These are phyloP conservation scores for Millerozyma acaciae DNA, from an alignment of 805 yeast species.

Conservation along the genomic window DNA sequence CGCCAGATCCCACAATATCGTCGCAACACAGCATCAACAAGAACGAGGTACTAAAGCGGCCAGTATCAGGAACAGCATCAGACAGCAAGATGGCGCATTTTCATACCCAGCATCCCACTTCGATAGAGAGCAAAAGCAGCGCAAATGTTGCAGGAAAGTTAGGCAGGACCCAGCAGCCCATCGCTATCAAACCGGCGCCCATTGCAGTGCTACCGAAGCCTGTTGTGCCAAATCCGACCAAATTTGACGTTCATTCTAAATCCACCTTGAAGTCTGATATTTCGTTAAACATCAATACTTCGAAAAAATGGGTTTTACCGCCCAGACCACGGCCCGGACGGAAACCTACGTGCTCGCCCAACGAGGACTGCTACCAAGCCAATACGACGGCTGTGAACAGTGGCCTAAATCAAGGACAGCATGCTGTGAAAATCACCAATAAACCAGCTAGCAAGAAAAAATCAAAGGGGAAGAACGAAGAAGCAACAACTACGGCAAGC, in stretches of 20 bases:
- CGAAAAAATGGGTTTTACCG: conserved; percentile 38
- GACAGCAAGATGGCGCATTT: no score
- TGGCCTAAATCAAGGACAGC: background rate
- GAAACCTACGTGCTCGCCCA: conserved; percentile 22
- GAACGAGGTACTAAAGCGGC: no score
- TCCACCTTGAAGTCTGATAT: conserved; percentile 13
- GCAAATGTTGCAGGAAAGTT: conserved; percentile 23
- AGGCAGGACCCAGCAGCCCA: conserved; percentile 36
- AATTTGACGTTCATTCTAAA: conserved; percentile 18
- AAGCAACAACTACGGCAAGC: background rate
- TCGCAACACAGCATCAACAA: no score
- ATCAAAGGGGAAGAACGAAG: conserved; percentile 3
- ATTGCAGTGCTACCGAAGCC: conserved; percentile 29
- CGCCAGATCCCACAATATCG: no score
- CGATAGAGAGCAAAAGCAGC: no score
- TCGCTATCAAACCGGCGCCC: conserved; percentile 34
- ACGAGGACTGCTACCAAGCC: conserved; percentile 1
- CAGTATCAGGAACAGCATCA: no score
- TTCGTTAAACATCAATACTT: conserved; percentile 31
- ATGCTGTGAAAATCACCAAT: conserved; percentile 3
- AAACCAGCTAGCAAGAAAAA: conserved; percentile 1
- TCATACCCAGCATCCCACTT: no score
- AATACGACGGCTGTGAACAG: background rate
- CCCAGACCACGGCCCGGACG: conserved; percentile 42
- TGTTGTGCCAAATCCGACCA: conserved; percentile 11